Conservation (phyloP, 1,284 basidiomycete species). For the Phylloporus gajari region DNA sequence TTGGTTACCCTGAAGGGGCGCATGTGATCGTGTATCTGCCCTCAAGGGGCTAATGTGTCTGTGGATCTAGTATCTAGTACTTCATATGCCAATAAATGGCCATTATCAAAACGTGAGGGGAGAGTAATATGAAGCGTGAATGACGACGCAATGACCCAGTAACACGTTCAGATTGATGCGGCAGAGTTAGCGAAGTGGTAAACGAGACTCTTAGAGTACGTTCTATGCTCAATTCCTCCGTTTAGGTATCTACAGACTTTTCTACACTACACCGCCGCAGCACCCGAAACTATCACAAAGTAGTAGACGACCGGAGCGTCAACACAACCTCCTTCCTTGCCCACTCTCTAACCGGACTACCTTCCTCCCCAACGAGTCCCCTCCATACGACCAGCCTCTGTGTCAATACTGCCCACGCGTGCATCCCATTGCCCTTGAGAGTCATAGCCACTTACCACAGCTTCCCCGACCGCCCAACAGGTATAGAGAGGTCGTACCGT, state of each 20-base stretch:
- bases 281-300: background rate
- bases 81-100: too few relatives aligned
- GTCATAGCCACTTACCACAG: slow-evolving; percentile 52
- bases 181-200: too few relatives aligned
- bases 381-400: slow-evolving; percentile 67
- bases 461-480: slow-evolving; percentile 69
- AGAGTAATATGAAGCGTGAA: too few relatives aligned
- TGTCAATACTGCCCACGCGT: slow-evolving; percentile 64
- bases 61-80: too few relatives aligned
- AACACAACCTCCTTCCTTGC: slow-evolving; percentile 43
- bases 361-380: slow-evolving; percentile 52
- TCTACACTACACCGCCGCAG: too few relatives aligned
- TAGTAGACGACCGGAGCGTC: slow-evolving; percentile 11
- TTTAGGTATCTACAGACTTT: too few relatives aligned
- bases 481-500: slow-evolving; percentile 39
- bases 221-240: too few relatives aligned
- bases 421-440: slow-evolving; percentile 25
- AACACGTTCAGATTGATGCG: too few relatives aligned
- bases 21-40: background rate
- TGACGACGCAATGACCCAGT: too few relatives aligned
- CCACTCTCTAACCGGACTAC: slow-evolving; percentile 60
- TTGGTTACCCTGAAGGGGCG: background rate
- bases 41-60: too few relatives aligned
- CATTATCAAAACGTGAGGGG: too few relatives aligned
- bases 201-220: too few relatives aligned